Percentiles rank a stretch among this genome's conserved stretches.
phyloP scores from a whole-genome alignment of 108 stramenopile genomes.

The Nannochloropsis gaditana region DNA sequence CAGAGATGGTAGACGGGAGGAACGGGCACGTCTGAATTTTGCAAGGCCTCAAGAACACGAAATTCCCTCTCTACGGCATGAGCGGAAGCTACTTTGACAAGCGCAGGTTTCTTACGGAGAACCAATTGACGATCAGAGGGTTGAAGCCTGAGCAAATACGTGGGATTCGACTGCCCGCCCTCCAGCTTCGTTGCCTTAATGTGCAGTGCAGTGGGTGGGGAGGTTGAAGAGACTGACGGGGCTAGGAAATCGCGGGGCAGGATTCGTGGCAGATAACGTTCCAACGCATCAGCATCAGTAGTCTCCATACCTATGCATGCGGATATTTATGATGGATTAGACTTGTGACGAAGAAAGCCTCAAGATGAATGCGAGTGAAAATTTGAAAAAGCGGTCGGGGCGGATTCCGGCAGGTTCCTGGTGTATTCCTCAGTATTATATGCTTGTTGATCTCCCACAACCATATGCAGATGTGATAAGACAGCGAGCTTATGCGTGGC shows the following conservation, averaged over 20 bases:
- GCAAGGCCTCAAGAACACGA: constrained; percentile 69
- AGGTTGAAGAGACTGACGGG: background rate
- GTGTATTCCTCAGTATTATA: no score
- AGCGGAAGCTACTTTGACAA: constrained; percentile 75
- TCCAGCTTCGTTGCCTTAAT: constrained; percentile 61
- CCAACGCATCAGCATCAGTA: background rate
- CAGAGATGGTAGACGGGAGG: constrained; percentile 81
- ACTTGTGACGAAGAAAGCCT: no score
- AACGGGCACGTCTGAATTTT: constrained; percentile 52
- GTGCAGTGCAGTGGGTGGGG: background rate
- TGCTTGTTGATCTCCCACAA: no score
- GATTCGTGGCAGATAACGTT: background rate
- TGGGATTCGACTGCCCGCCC: constrained; percentile 93
- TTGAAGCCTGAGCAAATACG: constrained; percentile 65
- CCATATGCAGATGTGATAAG: no score
- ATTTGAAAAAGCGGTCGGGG: no score
- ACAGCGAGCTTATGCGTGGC: no score
- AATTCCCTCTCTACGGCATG: constrained; percentile 93
- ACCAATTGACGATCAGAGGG: constrained; percentile 54
- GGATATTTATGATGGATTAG: no score
- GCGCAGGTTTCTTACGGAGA: constrained; percentile 73
- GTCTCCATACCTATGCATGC: background rate
- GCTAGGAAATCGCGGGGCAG: background rate
- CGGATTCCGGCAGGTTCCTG: no score
- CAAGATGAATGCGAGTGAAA: no score